Conservation (phyloP, 2,329 filamentous ascomycete genomes). For the Diaporthe eres region DNA sequence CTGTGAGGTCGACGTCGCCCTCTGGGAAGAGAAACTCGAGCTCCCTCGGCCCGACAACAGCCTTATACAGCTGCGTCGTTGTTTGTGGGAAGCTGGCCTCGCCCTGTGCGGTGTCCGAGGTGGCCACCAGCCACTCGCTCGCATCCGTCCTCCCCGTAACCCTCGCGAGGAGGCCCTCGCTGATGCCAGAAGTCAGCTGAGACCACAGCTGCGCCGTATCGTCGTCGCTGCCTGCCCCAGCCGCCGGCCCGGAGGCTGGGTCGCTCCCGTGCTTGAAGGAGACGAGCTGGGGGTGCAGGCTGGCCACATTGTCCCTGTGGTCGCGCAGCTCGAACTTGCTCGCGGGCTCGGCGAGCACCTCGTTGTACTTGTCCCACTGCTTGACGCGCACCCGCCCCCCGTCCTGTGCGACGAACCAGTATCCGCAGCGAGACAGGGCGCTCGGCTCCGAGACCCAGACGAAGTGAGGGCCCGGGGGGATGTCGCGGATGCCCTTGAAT, state of each 20-base stretch:
- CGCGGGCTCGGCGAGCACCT: conserved; percentile 65
- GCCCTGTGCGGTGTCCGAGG: conserved; percentile 65
- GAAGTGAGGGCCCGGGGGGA: conserved; percentile 71
- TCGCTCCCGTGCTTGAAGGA: conserved; percentile 58
- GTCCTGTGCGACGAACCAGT: conserved; percentile 65
- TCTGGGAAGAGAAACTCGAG: conserved; percentile 65
- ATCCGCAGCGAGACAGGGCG: conserved; percentile 67
- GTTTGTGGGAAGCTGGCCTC: conserved; percentile 57
- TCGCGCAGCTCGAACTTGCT: conserved; percentile 60
- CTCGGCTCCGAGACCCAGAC: conserved; percentile 69
- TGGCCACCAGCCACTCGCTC: conserved; percentile 66
- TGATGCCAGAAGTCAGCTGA: conserved; percentile 65
- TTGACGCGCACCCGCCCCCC: conserved; percentile 58
- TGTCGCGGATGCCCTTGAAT: conserved; percentile 68
- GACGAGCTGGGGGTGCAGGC: conserved; percentile 58
- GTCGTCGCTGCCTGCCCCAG: conserved; percentile 41
- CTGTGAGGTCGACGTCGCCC: conserved; percentile 57
- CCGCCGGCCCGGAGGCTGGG: conserved; percentile 17
- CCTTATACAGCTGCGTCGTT: conserved; percentile 47
- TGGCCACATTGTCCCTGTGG: conserved; percentile 57
- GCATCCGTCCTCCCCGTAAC: conserved; percentile 58
- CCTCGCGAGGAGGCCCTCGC: conserved; percentile 59
- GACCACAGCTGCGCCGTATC: conserved; percentile 61
- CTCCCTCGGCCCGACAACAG: conserved; percentile 51
- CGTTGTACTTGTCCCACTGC: conserved; percentile 70